Percentiles rank a stretch among this genome's conserved stretches.
These are phyloP conservation scores for Vicia sativa DNA, from an alignment of 306 rosid species.

Conservation along the genomic window DNA sequence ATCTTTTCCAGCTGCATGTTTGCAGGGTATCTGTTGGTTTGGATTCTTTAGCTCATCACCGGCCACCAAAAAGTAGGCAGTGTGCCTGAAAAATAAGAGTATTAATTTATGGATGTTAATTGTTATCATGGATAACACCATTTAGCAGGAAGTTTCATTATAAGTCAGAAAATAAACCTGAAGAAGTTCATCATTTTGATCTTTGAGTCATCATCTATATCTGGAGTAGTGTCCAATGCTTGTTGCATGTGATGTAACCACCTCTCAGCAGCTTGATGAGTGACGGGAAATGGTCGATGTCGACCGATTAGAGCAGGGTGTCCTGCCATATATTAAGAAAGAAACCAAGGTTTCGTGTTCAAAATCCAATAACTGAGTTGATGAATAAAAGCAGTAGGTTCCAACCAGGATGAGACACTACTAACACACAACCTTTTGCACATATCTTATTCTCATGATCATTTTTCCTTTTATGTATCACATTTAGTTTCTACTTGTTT, in stretches of 20 bases:
- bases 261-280: conserved; percentile 84
- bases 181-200: conserved; percentile 77
- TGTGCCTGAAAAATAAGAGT: conserved; percentile 59
- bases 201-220: conserved; percentile 82
- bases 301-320: conserved; percentile 96
- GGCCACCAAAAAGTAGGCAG: conserved; percentile 91
- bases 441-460: neutral
- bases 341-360: neutral
- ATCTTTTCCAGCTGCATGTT: conserved; percentile 53
- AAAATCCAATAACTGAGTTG: neutral
- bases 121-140: neutral
- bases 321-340: conserved; percentile 53
- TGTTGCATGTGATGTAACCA: conserved; percentile 94
- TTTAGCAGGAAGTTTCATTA: neutral
- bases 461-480: neutral
- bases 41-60: conserved; percentile 79
- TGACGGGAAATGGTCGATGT: conserved; percentile 87
- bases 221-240: conserved; percentile 73
- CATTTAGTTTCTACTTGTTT: conserved; percentile 15
- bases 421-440: conserved; percentile 6
- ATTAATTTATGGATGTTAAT: neutral
- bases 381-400: neutral
- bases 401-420: conserved; percentile 3
- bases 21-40: conserved; percentile 54
- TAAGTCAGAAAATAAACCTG: conserved; percentile 48